Evolutionary conservation across 805 yeast species (phyloP).

Genomic region (Ogataea chonburiensis): DNA sequence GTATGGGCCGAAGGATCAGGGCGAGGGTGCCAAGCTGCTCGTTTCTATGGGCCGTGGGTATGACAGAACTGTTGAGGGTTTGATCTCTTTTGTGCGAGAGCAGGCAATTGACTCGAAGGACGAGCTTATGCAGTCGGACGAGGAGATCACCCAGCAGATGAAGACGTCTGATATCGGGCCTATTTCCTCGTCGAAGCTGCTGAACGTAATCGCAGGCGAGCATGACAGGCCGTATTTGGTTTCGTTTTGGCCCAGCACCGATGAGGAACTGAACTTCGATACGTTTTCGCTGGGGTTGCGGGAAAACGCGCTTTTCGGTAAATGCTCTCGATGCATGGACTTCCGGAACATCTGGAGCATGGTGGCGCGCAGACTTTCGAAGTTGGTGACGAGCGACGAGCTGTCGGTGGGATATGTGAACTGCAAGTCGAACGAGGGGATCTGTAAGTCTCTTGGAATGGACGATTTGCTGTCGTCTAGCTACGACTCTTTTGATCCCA

Average conservation of each 20-base stretch:
- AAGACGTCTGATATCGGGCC: constrained; percentile 9
- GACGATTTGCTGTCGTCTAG: constrained; percentile 28
- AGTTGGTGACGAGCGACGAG: constrained; percentile 12
- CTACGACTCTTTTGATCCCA: constrained; percentile 20
- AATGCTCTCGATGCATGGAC: constrained; percentile 50
- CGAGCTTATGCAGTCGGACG: constrained; percentile 45
- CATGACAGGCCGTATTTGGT: constrained; percentile 50
- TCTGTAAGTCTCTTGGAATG: constrained; percentile 55
- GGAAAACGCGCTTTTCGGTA: constrained; percentile 37
- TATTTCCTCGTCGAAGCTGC: constrained; percentile 39
- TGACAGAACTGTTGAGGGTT: constrained; percentile 46
- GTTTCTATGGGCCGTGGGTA: constrained; percentile 48
- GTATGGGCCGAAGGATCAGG: constrained; percentile 56
- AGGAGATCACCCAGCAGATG: constrained; percentile 32
- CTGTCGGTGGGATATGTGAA: constrained; percentile 52
- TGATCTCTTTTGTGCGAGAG: constrained; percentile 53
- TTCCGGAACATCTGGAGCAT: constrained; percentile 58
- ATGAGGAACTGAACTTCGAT: constrained; percentile 37
- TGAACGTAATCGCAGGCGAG: constrained; percentile 52
- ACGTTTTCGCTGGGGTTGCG: constrained; percentile 35
- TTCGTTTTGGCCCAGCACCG: constrained; percentile 63
- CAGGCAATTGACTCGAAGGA: constrained; percentile 44
- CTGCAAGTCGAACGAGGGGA: constrained; percentile 47
- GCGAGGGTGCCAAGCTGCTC: constrained; percentile 36
- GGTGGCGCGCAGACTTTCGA: constrained; percentile 46